A percentile compares a stretch with the other conserved stretches of the same genome.
Evolutionary conservation across 495 filamentous ascomycete species (phyloP).

Genomic region (Aspergillus sparsus): DNA sequence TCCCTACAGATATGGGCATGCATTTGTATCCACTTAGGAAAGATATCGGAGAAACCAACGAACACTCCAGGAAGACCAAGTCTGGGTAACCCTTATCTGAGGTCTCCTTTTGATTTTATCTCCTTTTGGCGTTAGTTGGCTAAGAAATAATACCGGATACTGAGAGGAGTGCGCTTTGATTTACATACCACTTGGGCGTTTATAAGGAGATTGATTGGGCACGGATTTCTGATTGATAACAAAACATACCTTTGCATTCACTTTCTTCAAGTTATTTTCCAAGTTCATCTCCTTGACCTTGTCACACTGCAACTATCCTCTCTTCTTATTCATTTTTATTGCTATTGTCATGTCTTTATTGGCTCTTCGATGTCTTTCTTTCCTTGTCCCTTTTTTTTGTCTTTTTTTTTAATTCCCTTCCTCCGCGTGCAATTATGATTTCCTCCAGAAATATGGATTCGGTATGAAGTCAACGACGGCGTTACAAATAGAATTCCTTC

Average conservation of each 20-base stretch:
- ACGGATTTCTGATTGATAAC: neutral
- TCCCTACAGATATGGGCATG: constrained; percentile 39
- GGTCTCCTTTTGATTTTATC: neutral
- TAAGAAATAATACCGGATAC: constrained; percentile 10
- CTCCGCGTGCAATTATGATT: neutral
- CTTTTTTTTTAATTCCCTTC: neutral
- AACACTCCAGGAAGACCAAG: constrained; percentile 23
- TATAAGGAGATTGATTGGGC: constrained; percentile 8
- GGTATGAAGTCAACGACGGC: neutral
- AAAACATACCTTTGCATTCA: constrained; percentile 11
- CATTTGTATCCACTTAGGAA: constrained; percentile 36
- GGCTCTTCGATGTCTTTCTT: neutral
- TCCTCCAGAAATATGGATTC: neutral
- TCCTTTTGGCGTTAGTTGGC: constrained; percentile 18
- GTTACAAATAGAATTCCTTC: neutral
- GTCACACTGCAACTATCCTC: neutral
- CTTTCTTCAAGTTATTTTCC: neutral
- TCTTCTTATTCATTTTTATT: constrained; percentile 15
- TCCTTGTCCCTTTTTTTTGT: constrained; percentile 2
- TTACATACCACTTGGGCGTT: constrained; percentile 19
- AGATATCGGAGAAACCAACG: constrained; percentile 17
- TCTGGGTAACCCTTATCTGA: constrained; percentile 9
- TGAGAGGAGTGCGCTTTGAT: neutral
- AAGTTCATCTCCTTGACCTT: neutral
- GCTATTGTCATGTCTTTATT: neutral